These are phyloP conservation scores for Astrothelium macrocarpum DNA, from an alignment of 495 filamentous ascomycete species.

Conservation along the genomic window DNA sequence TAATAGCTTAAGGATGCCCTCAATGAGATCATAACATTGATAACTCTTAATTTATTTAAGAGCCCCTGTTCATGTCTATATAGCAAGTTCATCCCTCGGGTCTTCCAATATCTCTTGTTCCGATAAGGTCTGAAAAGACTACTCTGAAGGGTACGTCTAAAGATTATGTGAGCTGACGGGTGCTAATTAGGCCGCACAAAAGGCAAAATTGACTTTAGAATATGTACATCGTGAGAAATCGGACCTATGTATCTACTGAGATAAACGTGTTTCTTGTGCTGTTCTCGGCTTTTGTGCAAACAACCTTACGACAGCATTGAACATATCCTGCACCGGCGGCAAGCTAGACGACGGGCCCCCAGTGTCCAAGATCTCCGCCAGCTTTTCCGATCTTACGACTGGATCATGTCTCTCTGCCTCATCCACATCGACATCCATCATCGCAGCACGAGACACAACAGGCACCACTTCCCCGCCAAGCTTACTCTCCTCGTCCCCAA, in stretches of 20 bases:
- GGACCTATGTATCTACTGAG: neutral
- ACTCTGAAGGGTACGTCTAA: too few relatives aligned
- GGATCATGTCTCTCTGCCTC: conserved; percentile 37
- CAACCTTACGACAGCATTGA: conserved; percentile 59
- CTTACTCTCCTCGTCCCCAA: conserved; percentile 24
- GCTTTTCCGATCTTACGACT: conserved; percentile 52
- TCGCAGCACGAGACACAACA: conserved; percentile 17
- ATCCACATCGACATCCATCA: conserved; percentile 11
- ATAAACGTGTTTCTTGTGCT: neutral
- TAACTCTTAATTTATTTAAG: too few relatives aligned
- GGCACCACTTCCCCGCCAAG: conserved; percentile 30
- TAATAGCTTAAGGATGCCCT: too few relatives aligned
- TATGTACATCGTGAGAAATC: neutral
- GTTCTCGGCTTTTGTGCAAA: conserved; percentile 40
- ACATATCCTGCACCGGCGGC: conserved; percentile 67
- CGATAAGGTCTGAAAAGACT: too few relatives aligned
- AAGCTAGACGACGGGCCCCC: conserved; percentile 65
- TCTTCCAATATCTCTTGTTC: too few relatives aligned
- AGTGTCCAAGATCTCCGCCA: conserved; percentile 65
- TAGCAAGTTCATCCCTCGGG: too few relatives aligned
- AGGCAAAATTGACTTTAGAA: neutral
- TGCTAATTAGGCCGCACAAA: neutral
- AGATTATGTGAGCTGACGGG: too few relatives aligned
- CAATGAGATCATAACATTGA: too few relatives aligned
- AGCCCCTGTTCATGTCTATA: too few relatives aligned